Evolutionary conservation across 257 asterid species (phyloP), one percentile per base, ranked within the genome.

Genomic region (Solanum etuberosum): DNA sequence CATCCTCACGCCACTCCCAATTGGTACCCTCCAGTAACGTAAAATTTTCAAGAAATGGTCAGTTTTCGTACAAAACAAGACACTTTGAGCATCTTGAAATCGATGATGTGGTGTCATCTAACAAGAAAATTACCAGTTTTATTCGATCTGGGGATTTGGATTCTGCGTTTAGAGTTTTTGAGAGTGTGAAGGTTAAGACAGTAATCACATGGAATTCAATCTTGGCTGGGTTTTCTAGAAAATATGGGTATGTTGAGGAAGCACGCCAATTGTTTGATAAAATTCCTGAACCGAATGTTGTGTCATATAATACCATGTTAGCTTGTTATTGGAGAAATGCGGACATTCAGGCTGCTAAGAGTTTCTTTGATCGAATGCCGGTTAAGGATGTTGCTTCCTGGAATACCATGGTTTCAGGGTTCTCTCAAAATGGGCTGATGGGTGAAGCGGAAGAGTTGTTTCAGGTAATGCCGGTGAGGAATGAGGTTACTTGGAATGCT

Each of bases 391-490:
- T 87, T 67, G 94, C 97, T 9, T 92, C 98, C 1, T 93, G 98
- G 97, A 94, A 95, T 61, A 94, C 97, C 31, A 93, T 94, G 98
- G 92, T 95, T 38, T 89, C 98, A 1, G 96, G 95, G 42, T 88
- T 93, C 12, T 90, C 91, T 8, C 91, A 80, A 31, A 89, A 90
- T 86, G 93, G 95, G 83, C 88, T 87, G 92, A 91, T 94, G 92
- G 84, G 81, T 34, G 94, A 93, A 76, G 98, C 97, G 23, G 88
- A 89, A 81, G 90, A 92, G 84, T 71, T 94, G 87, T 95, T 94
- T 81, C 6, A 67, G 65, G 86, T 86, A n/a, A 93, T 93, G 95
- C 96, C 94, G 0, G 86, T 18, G 90, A 94, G 91, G 88, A 94
- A 95, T 87, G 90, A 51, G 43, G 95, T 94, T 88, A 93, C 95